Evolutionary conservation across 345 rosid species (phyloP), one percentile per base, ranked within the genome.

Genomic region (Aquilaria sinensis): DNA sequence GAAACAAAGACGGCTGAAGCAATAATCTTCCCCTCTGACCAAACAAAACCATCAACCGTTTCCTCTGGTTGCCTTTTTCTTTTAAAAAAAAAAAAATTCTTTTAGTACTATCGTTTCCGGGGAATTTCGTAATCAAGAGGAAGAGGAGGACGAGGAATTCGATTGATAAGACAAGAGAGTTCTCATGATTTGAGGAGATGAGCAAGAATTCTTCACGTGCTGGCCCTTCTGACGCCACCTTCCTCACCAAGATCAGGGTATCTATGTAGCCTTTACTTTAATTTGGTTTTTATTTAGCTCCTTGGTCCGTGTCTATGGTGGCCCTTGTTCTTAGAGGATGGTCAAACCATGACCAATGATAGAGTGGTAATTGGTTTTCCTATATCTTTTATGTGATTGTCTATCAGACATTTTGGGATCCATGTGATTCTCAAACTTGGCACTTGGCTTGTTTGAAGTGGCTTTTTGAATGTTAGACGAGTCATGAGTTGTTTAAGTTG

Each of bases 221-320:
- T 6, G 63, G 75, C 15, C 48, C 70, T 67, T 73, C 80, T 61
- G 60, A 56, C 46, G 33, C 60, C 13, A 33, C 54, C 53, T 30
- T 75, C 31, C 34, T 81, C 13, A 65, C 67, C 52, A 78, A 49
- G 69, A 75, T 81, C 73, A 81, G 73, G 85, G 85, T 81, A 71
- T 47, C n/a, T 54, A 16, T 41, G 1, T 31, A 31, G 47, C n/a
- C 8, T 6, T 15, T 0, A 16, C 23, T 51, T 33, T 6, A 8
- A 3, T 10, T 16, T 13, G 37, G 3, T 15, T 54, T 23, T 7
- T 4, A 50, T 3, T 16, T 58, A 15, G 1, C 23, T 23, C 51
- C 13, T 57, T 23, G 23, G 23, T 23, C 23, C 23, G 23, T 23
- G 23, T 23, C 23, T 23, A 23, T 23, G 23, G 23, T 23, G 23